Evolutionary conservation across 2,329 filamentous ascomycete species (phyloP).

Genomic region (Ophiostoma pallidulum): DNA sequence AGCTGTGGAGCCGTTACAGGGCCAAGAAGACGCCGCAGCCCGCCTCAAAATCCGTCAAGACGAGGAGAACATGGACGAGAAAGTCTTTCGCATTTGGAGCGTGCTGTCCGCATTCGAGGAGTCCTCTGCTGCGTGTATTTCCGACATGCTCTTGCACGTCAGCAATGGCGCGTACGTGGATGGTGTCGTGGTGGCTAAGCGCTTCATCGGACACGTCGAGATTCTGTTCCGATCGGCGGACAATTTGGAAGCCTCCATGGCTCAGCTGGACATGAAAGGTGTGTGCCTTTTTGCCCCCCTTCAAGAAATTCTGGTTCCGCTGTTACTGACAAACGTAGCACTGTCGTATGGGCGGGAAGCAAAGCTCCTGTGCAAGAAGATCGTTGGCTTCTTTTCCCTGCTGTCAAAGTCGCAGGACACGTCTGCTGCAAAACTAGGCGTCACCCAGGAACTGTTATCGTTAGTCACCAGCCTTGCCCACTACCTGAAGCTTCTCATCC

Average conservation of each 20-base stretch:
- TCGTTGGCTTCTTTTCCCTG: slow-evolving; percentile 93
- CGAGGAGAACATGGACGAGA: slow-evolving; percentile 94
- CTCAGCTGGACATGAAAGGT: slow-evolving; percentile 65
- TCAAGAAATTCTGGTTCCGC: neutral
- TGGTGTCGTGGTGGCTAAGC: slow-evolving; percentile 86
- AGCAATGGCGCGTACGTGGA: slow-evolving; percentile 96
- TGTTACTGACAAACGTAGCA: slow-evolving; percentile 38
- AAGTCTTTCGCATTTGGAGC: slow-evolving; percentile 97
- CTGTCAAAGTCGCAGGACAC: slow-evolving; percentile 91
- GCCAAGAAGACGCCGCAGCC: slow-evolving; percentile 46
- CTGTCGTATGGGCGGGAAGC: slow-evolving; percentile 89
- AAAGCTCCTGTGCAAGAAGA: slow-evolving; percentile 99
- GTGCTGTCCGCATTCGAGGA: slow-evolving; percentile 95
- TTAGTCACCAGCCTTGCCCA: slow-evolving; percentile 93
- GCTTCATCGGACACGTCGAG: slow-evolving; percentile 93
- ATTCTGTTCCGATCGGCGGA: slow-evolving; percentile 85
- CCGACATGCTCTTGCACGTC: slow-evolving; percentile 96
- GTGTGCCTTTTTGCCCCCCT: slow-evolving; percentile 23
- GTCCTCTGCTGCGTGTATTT: slow-evolving; percentile 94
- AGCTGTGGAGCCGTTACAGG: slow-evolving; percentile 11
- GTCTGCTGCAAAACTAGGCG: slow-evolving; percentile 80
- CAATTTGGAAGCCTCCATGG: slow-evolving; percentile 66
- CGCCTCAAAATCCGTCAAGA: slow-evolving; percentile 70
- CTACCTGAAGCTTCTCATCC: slow-evolving; percentile 93
- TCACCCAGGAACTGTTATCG: slow-evolving; percentile 96